Evolutionary conservation across 73 alveolate genomes (phyloP), one percentile per base, ranked within the genome.

Genomic region (Blepharisma stoltei): DNA sequence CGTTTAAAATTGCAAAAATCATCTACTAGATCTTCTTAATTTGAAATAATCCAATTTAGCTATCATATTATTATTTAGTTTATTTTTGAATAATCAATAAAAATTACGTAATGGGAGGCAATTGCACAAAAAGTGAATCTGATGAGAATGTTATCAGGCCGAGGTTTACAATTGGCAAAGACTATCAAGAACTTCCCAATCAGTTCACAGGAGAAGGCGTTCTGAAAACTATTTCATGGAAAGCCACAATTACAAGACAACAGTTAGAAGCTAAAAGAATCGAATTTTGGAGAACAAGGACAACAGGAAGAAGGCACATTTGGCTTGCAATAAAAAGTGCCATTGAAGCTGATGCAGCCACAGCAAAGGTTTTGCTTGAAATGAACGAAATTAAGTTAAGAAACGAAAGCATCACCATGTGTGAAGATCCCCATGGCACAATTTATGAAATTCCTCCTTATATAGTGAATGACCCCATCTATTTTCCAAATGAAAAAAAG

Each of bases 121-220:
- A 60, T 38, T 60, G 73, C 23, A 38, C 73, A 14, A n/a, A 38
- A 9, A 18, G 48, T 2, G 73, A 60, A 60, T 38, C 37, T 25
- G 73, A 60, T 25, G 73, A 60, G 2, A 11, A 14, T 18, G 73
- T 18, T 0, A 25, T 25, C 38, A 60, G 23, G 73, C 73, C 73
- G 23, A 60, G 23, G 46, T 60, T 60, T 60, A 14, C 73, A 14
- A 60, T 60, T 4, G 73, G 73, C 48, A 60, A 60, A 60, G 73
- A 60, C 46, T 60, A 60, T 25, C 38, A 60, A 25, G 73, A 60
- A 25, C 14, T 60, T 9, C 46, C 14, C 14, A 38, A 38, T n/a
- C 73, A 60, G 46, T 60, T 60, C 73, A 20, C 49, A 20, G 73
- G 73, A 20, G 73, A 60, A 60, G 73, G 73, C 4, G 23, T 60